Conservation (phyloP, 2,329 filamentous ascomycete genomes). For the Orbilia blumenaviensis region DNA sequence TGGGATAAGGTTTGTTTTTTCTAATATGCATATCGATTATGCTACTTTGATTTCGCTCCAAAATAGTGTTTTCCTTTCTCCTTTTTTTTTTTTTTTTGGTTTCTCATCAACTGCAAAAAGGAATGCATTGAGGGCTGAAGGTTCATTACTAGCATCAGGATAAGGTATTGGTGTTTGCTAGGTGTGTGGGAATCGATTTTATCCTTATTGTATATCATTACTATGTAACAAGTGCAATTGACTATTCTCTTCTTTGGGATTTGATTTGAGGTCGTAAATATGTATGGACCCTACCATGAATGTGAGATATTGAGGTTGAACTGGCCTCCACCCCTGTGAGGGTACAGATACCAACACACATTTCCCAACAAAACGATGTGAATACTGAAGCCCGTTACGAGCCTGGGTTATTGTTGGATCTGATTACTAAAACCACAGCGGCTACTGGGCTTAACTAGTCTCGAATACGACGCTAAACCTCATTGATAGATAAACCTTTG, state of each 20-base stretch:
- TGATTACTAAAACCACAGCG: too few species aligned
- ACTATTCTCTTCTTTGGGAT: not conserved
- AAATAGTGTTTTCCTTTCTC: not conserved
- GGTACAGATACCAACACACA: not conserved
- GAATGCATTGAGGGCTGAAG: not conserved
- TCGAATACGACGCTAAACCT: too few species aligned
- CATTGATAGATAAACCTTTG: too few species aligned
- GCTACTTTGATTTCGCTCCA: slow-evolving; percentile 2
- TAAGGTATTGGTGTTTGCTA: not conserved
- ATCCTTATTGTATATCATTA: not conserved
- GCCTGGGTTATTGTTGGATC: too few species aligned
- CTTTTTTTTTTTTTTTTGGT: not conserved
- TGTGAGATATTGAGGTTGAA: too few species aligned
- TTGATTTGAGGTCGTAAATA: too few species aligned
- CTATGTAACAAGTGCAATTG: not conserved
- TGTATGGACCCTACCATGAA: too few species aligned
- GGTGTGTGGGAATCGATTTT: not conserved
- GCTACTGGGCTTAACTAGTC: too few species aligned
- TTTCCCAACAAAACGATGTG: not conserved
- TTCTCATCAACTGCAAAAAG: too few species aligned
- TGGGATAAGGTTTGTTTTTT: not conserved
- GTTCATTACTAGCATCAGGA: not conserved
- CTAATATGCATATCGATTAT: slow-evolving; percentile 38
- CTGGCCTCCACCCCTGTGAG: too few species aligned
- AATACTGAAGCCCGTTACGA: too few species aligned